Evolutionary conservation across 768 basidiomycete genomes (phyloP).

Genomic region (Tephrocybe sp.): DNA sequence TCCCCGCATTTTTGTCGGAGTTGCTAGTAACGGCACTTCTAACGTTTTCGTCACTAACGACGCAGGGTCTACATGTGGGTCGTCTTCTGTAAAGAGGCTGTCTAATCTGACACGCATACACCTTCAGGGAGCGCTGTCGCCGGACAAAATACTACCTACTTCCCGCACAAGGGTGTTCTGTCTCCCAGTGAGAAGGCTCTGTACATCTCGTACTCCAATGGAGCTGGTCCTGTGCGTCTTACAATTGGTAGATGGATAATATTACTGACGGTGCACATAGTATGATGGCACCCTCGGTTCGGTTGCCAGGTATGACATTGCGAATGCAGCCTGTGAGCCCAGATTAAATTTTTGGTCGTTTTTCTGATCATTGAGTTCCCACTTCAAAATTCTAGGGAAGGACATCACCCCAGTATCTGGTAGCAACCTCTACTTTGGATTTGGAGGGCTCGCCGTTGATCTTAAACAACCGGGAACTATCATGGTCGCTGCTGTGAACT

Average conservation of each 20-base stretch:
- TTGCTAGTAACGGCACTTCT: conserved; percentile 50
- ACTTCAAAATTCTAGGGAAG: conserved; percentile 34
- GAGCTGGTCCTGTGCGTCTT: conserved; percentile 50
- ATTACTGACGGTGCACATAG: conserved; percentile 16
- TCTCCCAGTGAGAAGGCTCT: conserved; percentile 54
- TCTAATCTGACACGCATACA: not conserved
- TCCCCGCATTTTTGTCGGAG: conserved; percentile 66
- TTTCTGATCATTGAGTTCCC: not conserved
- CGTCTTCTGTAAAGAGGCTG: not conserved
- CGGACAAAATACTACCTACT: conserved; percentile 53
- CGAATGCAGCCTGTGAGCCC: conserved; percentile 41
- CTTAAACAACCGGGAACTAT: conserved; percentile 57
- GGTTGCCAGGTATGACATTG: conserved; percentile 50
- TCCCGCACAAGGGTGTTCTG: conserved; percentile 67
- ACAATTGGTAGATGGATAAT: not conserved
- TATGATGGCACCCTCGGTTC: conserved; percentile 56
- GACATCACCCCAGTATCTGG: conserved; percentile 63
- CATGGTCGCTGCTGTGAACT: conserved; percentile 67
- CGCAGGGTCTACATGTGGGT: conserved; percentile 54
- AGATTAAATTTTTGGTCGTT: not conserved
- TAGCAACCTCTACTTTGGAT: conserved; percentile 58
- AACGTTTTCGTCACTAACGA: conserved; percentile 58
- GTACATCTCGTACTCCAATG: conserved; percentile 61
- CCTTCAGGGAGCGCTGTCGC: conserved; percentile 50
- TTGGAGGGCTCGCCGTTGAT: conserved; percentile 62